Conservation (phyloP, 768 basidiomycete genomes). For the Lyophyllum decastes region DNA sequence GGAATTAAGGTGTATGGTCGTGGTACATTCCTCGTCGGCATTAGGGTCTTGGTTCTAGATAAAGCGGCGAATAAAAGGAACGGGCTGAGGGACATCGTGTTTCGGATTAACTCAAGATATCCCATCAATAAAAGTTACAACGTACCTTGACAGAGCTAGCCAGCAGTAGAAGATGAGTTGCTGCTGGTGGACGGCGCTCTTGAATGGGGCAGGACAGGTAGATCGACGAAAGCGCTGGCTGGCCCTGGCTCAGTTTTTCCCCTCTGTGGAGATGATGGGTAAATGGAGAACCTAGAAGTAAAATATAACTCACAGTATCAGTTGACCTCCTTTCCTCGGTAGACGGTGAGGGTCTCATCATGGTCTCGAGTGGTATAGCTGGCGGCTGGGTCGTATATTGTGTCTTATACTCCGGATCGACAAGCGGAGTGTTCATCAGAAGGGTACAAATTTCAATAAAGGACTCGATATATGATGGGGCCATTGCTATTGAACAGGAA, state of each 20-base stretch:
- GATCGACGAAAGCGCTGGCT: neutral
- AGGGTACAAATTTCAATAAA: slow-evolving; percentile 29
- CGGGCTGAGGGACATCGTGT: neutral
- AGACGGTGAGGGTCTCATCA: slow-evolving; percentile 5
- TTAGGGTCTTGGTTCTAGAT: neutral
- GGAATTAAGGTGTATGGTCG: too few species aligned
- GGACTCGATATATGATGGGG: slow-evolving; percentile 21
- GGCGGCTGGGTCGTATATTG: slow-evolving; percentile 18
- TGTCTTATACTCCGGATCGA: slow-evolving; percentile 19
- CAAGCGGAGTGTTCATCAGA: slow-evolving; percentile 37
- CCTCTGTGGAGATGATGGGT: neutral
- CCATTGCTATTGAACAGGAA: slow-evolving; percentile 6
- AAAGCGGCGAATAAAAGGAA: neutral
- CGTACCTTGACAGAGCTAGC: neutral
- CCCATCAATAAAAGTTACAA: neutral
- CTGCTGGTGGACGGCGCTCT: neutral
- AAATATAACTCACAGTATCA: slow-evolving; percentile 2
- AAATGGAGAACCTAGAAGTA: neutral
- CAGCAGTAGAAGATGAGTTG: neutral
- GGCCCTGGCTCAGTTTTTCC: neutral
- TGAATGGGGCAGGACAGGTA: neutral
- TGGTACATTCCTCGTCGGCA: neutral
- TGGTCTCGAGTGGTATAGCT: slow-evolving; percentile 25
- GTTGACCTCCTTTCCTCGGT: neutral
- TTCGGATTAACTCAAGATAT: neutral